These are phyloP conservation scores for Acidiella bohemica DNA, from an alignment of 495 filamentous ascomycete genomes.

Conservation along the genomic window DNA sequence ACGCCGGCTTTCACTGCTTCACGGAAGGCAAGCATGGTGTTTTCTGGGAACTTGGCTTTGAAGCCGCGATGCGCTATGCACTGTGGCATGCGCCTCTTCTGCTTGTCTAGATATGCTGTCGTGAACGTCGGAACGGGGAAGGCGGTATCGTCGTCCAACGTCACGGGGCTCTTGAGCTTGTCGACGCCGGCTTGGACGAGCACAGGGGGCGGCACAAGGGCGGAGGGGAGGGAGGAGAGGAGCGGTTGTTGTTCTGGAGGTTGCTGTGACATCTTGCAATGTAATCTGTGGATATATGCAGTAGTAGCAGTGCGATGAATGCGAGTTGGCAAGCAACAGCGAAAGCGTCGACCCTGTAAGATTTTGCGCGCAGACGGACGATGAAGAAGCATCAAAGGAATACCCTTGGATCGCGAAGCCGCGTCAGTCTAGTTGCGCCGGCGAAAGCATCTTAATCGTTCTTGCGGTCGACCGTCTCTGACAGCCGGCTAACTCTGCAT, in stretches of 20 bases:
- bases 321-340: too few species aligned
- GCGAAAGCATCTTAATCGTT: too few species aligned
- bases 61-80: conserved; percentile 79
- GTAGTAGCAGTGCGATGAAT: too few species aligned
- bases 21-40: conserved; percentile 65
- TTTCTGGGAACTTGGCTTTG: conserved; percentile 69
- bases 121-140: conserved; percentile 17
- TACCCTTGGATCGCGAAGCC: too few species aligned
- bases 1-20: conserved; percentile 58
- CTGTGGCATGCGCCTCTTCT: conserved; percentile 41
- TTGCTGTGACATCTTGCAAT: not conserved
- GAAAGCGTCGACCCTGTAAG: too few species aligned
- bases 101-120: conserved; percentile 5
- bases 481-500: too few species aligned
- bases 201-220: conserved; percentile 9
- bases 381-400: too few species aligned
- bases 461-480: too few species aligned
- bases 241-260: not conserved
- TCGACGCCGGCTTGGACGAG: conserved; percentile 13
- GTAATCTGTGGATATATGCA: too few species aligned
- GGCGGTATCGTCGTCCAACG: conserved; percentile 2
- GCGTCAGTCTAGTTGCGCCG: too few species aligned
- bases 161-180: conserved; percentile 10
- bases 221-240: not conserved
- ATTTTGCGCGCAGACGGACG: too few species aligned